These are phyloP conservation scores for Lithospermum erythrorhizon DNA, from an alignment of 257 asterid species.

Conservation along the genomic window DNA sequence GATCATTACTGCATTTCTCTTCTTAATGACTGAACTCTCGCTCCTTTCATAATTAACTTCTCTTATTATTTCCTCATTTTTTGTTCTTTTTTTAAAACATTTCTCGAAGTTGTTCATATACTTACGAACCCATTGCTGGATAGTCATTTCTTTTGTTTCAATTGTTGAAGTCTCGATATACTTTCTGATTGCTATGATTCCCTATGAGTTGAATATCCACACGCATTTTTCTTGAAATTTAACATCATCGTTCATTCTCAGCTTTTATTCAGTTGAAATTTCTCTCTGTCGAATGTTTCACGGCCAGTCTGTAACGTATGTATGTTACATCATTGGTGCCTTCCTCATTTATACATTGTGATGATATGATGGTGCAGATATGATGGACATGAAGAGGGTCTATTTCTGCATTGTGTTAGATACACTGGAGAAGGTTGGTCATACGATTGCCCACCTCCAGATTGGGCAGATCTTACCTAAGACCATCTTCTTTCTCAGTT, in stretches of 20 bases:
- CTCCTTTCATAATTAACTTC: too few relatives aligned
- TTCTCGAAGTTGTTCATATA: background rate
- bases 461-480: conserved; percentile 45
- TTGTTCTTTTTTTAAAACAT: too few relatives aligned
- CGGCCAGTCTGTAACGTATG: background rate
- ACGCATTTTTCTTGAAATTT: too few relatives aligned
- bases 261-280: too few relatives aligned
- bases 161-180: background rate
- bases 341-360: background rate
- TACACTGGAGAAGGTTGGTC: conserved; percentile 82
- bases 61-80: too few relatives aligned
- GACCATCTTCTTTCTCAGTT: too few relatives aligned
- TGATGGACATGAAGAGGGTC: conserved; percentile 62
- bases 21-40: too few relatives aligned
- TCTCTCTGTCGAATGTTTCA: conserved; percentile 1
- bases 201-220: background rate
- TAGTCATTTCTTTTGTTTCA: background rate
- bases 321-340: background rate
- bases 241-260: too few relatives aligned
- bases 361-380: conserved; percentile 45
- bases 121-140: background rate
- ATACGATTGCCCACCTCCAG: conserved; percentile 74
- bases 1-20: too few relatives aligned
- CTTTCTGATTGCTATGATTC: background rate
- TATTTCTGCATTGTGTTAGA: conserved; percentile 81